Conservation (phyloP, 2,329 filamentous ascomycete genomes). For the Diaporthe eres region DNA sequence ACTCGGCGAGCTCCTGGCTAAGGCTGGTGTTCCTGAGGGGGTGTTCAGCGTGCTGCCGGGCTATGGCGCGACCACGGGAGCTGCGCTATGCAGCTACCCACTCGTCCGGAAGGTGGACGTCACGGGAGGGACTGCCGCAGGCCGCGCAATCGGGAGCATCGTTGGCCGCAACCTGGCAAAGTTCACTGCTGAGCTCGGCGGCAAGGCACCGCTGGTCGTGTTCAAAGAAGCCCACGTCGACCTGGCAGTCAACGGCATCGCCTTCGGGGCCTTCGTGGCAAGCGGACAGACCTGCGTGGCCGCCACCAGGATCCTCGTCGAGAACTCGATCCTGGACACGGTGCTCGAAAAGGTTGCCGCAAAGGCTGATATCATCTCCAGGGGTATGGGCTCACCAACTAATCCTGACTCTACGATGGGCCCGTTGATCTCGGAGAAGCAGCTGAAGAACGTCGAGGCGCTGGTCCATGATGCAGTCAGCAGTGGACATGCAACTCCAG, state of each 20-base stretch:
- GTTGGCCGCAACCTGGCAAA: slow-evolving; percentile 77
- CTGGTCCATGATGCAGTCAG: slow-evolving; percentile 76
- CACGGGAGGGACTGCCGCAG: slow-evolving; percentile 81
- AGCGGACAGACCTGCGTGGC: slow-evolving; percentile 75
- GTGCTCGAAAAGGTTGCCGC: slow-evolving; percentile 75
- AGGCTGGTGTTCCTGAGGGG: slow-evolving; percentile 79
- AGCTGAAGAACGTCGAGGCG: slow-evolving; percentile 77
- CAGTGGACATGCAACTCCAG: slow-evolving; percentile 54
- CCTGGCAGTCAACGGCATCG: slow-evolving; percentile 78
- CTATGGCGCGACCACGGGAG: slow-evolving; percentile 65
- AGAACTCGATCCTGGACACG: slow-evolving; percentile 75
- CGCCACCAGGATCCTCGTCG: slow-evolving; percentile 81
- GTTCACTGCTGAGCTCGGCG: slow-evolving; percentile 79
- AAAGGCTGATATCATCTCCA: slow-evolving; percentile 70
- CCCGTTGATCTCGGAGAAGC: slow-evolving; percentile 71
- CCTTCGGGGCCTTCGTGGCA: slow-evolving; percentile 69
- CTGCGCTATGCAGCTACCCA: slow-evolving; percentile 66
- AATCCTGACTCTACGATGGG: slow-evolving; percentile 75
- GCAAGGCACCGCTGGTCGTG: slow-evolving; percentile 79
- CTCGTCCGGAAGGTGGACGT: slow-evolving; percentile 78
- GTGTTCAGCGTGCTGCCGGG: slow-evolving; percentile 76
- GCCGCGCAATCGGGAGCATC: slow-evolving; percentile 76
- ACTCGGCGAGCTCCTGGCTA: slow-evolving; percentile 71
- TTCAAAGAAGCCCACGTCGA: slow-evolving; percentile 76
- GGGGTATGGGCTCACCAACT: slow-evolving; percentile 69